Percentiles rank a stretch among this genome's conserved stretches.
Conservation (phyloP, 495 filamentous ascomycete species). For the Penicillium coprophilum region DNA sequence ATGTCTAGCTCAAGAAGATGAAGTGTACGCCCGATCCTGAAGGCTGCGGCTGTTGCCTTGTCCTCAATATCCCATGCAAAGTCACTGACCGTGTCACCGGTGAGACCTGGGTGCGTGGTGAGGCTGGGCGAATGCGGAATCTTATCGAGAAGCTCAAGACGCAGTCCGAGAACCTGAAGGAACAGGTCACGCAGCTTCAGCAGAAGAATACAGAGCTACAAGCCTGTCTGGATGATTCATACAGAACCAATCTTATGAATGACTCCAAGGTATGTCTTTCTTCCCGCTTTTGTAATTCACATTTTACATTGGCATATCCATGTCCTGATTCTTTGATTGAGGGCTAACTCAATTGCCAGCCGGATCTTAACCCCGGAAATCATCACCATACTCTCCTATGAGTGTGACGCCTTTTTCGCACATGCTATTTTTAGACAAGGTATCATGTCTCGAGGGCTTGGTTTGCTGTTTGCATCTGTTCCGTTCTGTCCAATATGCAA, state of each 20-base stretch:
- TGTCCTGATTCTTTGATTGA: background rate
- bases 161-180: conserved; percentile 1
- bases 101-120: conserved; percentile 70
- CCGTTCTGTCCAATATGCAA: background rate
- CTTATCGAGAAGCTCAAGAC: background rate
- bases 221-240: background rate
- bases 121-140: conserved; percentile 6
- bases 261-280: background rate
- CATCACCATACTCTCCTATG: background rate
- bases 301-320: background rate
- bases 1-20: conserved; percentile 71
- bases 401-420: background rate
- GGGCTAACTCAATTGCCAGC: background rate
- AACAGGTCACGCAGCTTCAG: background rate
- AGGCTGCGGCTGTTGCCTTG: conserved; percentile 73
- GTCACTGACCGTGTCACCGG: conserved; percentile 88
- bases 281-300: background rate
- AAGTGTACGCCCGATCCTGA: conserved; percentile 71
- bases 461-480: background rate
- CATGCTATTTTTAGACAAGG: background rate
- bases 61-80: conserved; percentile 68
- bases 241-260: background rate
- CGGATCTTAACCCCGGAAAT: background rate
- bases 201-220: conserved; percentile 6
- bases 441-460: background rate